phyloP scores from a whole-genome alignment of 495 filamentous ascomycete genomes.

The Hypoxylon subgilvum region DNA sequence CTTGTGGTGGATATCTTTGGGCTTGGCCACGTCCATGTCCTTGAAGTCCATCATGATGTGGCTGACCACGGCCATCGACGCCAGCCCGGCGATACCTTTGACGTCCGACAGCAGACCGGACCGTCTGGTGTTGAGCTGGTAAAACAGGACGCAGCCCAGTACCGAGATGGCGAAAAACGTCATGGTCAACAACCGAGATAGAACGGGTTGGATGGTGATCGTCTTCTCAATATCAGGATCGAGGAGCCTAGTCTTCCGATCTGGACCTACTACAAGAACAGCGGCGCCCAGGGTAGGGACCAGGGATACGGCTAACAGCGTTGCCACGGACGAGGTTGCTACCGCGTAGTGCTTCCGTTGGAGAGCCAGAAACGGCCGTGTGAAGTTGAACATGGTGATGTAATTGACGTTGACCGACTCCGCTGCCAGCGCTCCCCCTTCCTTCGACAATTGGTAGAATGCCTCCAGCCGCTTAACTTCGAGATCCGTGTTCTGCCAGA shows the following conservation, averaged over 20 bases:
- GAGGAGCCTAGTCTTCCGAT: conserved; percentile 41
- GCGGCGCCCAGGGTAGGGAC: conserved; percentile 68
- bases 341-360: conserved; percentile 69
- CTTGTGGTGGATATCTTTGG: conserved; percentile 68
- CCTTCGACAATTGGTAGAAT: conserved; percentile 74
- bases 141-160: conserved; percentile 63
- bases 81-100: conserved; percentile 74
- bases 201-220: conserved; percentile 62
- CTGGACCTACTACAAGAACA: conserved; percentile 59
- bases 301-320: conserved; percentile 66
- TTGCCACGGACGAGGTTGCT: conserved; percentile 63
- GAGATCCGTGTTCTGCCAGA: conserved; percentile 77
- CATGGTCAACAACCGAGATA: conserved; percentile 64
- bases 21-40: conserved; percentile 68
- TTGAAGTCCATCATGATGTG: conserved; percentile 79
- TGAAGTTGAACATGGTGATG: conserved; percentile 66
- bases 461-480: conserved; percentile 77
- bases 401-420: conserved; percentile 78
- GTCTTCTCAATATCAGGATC: conserved; percentile 49
- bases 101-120: conserved; percentile 72
- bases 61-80: conserved; percentile 72
- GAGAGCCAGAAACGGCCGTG: conserved; percentile 66
- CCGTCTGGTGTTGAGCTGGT: conserved; percentile 62
- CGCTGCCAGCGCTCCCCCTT: conserved; percentile 65
- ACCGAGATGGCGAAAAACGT: conserved; percentile 59